Conservation (phyloP, 2,329 filamentous ascomycete species). For the Aspergillus transmontanensis region DNA sequence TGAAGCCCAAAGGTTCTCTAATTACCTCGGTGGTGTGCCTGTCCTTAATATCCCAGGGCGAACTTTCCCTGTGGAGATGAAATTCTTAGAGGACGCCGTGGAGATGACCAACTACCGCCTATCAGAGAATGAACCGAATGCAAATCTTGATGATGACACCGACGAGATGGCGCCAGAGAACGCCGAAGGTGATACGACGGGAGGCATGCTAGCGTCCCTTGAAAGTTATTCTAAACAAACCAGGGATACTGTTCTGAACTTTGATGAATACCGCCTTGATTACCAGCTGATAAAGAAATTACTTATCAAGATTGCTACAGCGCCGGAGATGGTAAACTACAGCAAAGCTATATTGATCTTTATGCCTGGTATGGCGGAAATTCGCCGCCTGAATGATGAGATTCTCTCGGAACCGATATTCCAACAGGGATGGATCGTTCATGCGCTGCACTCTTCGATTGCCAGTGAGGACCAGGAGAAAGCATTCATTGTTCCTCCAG, state of each 20-base stretch:
- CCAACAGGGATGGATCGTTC: slow-evolving; percentile 76
- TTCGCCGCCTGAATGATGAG: slow-evolving; percentile 83
- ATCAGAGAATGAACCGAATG: slow-evolving; percentile 58
- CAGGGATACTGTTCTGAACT: slow-evolving; percentile 69
- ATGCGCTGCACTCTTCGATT: slow-evolving; percentile 90
- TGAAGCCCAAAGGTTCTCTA: slow-evolving; percentile 86
- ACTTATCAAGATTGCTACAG: slow-evolving; percentile 72
- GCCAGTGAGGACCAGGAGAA: slow-evolving; percentile 95
- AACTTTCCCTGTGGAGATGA: slow-evolving; percentile 87
- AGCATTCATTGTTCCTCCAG: slow-evolving; percentile 83
- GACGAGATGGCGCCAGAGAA: slow-evolving; percentile 49
- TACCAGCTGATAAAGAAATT: slow-evolving; percentile 83
- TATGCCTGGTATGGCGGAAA: slow-evolving; percentile 91
- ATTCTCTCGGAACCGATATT: slow-evolving; percentile 77
- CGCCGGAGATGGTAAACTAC: slow-evolving; percentile 67
- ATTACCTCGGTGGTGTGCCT: slow-evolving; percentile 82
- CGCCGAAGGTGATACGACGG: slow-evolving; percentile 54
- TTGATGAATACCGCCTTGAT: slow-evolving; percentile 91
- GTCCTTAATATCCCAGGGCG: slow-evolving; percentile 88
- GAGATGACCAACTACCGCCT: slow-evolving; percentile 78
- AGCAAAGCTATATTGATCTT: slow-evolving; percentile 95
- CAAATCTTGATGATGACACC: slow-evolving; percentile 48
- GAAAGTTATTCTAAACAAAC: slow-evolving; percentile 76
- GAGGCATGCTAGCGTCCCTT: slow-evolving; percentile 66
- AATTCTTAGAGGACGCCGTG: slow-evolving; percentile 89